Base-by-base conservation (phyloP, 192 early-diverging fungal species). In the Linnemannia exigua region DNA sequence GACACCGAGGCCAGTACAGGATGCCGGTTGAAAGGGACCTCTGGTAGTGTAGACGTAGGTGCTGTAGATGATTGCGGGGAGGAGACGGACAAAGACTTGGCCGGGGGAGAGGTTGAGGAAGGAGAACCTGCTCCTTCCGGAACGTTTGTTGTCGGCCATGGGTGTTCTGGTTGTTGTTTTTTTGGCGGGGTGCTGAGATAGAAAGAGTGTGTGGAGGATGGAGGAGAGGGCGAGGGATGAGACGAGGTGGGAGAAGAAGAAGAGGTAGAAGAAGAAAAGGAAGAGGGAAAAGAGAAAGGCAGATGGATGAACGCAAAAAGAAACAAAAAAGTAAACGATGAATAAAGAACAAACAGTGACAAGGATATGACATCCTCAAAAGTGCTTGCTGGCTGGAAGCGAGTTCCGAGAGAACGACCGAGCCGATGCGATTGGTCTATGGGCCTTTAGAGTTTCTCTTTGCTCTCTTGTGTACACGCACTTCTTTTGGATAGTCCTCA, bases 1-100 rank as follows among this genome's bases (percentile, higher is more conserved):
- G 44, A 76, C 1, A 17, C 78, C 74, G 58, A 77, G 28, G 16
- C 33, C 9, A 61, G 50, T 48, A 50, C 84, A 86, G 31, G 41
- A 11, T 12, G 77, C 63, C 0, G 84, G 79, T 48, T 73, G 79
- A 78, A 73, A 86, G 37, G 78, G 52, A 0, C 84, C 84, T 22
- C 58, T 54, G 35, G 25, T 61, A 17, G 84, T 76, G 35, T 80
- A 86, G 33, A 63, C 38, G 51, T 80, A 76, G 28, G 73, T 22
- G 1, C 16, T 15, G 50, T 73, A 86, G 72, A 80, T 5, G 70
- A 86, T 74, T 33, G 78, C 84, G 38, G 84, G 84, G 17, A 80
- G 1, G 28, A 86, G 51, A 1, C 84, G 84, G 63, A 86, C 19
- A 61, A 80, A 47, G 75, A 75, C 77, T 41, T 76, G 74, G 61